Base-by-base conservation (phyloP, 2,329 filamentous ascomycete species). In the Colletotrichum cereale region DNA sequence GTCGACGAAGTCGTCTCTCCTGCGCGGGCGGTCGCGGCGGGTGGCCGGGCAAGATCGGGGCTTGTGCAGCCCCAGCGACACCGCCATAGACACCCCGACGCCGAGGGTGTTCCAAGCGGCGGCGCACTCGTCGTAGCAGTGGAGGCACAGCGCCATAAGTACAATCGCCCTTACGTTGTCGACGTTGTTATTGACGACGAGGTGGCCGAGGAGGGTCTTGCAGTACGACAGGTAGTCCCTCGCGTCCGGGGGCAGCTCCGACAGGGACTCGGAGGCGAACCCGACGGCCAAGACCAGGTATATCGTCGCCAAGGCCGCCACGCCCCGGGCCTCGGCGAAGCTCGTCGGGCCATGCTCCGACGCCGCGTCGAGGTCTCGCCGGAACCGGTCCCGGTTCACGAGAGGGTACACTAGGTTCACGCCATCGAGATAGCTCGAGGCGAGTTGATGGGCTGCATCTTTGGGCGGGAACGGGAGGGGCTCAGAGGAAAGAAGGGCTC, bases 21-120 rank as follows among this genome's bases (percentile, higher is more conserved):
- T 34, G 34, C 38, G 24, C 2, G 42, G 21, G 1, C 52, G 55
- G 1, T 40, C 50, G 16, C 42, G 42, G 3, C 36, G 29, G 12
- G 58, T n/a, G 11, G 52, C 55, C 10, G n/a, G 34, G 14, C 65
- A 63, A 7, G 64, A 38, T 4, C 58, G 64, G 14, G 68, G 58
- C 24, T 63, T 71, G 34, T 78, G 76, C 16, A 78, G 67, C 14
- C 77, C 76, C 16, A 78, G 72, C 2, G 75, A 77, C 24, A 74
- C 76, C 7, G 77, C 76, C 36, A 75, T 75, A 18, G 75, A 68
- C 14, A 78, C 73, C 0, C 75, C 75, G 8, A 76, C 73, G 6
- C 73, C 75, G n/a, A 74, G 53, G 3, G 74, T 64, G 12, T 78
- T 76, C 75, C 75, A 78, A 0, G 74, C 71, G 53, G 74, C 75